A percentile compares a stretch with the other conserved stretches of the same genome.
Conservation (phyloP, 208 protist genomes). For the Trypanosoma cruzi region DNA sequence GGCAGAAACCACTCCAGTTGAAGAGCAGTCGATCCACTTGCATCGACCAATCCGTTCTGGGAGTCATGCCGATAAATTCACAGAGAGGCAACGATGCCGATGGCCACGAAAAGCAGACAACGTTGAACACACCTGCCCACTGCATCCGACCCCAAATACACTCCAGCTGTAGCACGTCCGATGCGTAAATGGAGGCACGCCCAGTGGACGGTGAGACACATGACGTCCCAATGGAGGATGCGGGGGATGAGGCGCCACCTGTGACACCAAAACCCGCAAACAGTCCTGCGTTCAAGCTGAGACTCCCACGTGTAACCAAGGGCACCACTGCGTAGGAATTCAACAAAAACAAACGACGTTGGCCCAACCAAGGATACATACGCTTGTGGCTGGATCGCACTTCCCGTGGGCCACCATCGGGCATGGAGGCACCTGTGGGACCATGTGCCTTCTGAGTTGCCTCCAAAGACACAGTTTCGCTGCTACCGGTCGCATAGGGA, state of each 20-base stretch:
- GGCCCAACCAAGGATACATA: not conserved
- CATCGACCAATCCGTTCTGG: conserved; percentile 44
- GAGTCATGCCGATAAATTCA: conserved; percentile 47
- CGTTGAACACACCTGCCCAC: conserved; percentile 39
- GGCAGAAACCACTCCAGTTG: conserved; percentile 48
- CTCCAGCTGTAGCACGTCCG: conserved; percentile 46
- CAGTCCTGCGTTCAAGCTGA: conserved; percentile 44
- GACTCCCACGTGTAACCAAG: conserved; percentile 39
- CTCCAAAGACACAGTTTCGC: not conserved
- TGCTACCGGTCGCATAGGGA: not conserved
- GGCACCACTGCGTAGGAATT: conserved; percentile 47
- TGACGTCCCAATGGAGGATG: not conserved
- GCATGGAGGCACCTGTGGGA: not conserved
- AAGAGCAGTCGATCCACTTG: conserved; percentile 47
- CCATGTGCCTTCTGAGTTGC: not conserved
- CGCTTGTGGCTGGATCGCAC: not conserved
- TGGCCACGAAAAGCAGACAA: conserved; percentile 33
- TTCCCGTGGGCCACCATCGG: not conserved
- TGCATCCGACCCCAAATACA: conserved; percentile 26
- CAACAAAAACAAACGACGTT: conserved; percentile 8
- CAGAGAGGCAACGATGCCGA: conserved; percentile 28
- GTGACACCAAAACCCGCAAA: conserved; percentile 37
- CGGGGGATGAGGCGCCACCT: not conserved
- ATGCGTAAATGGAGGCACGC: conserved; percentile 16
- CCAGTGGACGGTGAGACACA: not conserved